Evolutionary conservation across 768 basidiomycete genomes (phyloP).

Genomic region (Pholiota microspora): DNA sequence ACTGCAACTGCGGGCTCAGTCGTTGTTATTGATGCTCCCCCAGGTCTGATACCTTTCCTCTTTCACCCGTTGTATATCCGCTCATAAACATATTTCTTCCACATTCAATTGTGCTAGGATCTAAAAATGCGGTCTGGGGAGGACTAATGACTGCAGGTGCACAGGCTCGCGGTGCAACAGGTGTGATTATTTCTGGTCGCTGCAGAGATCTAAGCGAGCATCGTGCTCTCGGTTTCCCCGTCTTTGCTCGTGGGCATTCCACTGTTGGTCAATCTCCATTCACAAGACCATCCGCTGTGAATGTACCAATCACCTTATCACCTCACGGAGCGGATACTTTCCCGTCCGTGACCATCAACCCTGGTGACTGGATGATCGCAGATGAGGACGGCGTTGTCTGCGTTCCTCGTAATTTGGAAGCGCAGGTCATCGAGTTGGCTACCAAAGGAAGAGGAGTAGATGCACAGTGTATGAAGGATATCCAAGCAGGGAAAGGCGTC

Average conservation of each 20-base stretch:
- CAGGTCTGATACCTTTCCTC: slow-evolving; percentile 40
- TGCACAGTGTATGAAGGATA: slow-evolving; percentile 69
- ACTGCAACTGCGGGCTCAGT: slow-evolving; percentile 61
- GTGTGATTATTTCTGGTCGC: slow-evolving; percentile 81
- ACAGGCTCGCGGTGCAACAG: slow-evolving; percentile 62
- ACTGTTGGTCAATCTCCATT: slow-evolving; percentile 86
- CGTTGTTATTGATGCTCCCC: slow-evolving; percentile 74
- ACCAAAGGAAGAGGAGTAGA: slow-evolving; percentile 61
- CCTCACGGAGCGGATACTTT: slow-evolving; percentile 46
- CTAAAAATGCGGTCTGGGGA: slow-evolving; percentile 87
- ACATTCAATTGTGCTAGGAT: slow-evolving; percentile 36
- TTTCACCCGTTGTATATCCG: slow-evolving; percentile 11
- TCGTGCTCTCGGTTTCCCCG: slow-evolving; percentile 64
- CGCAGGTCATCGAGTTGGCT: slow-evolving; percentile 59
- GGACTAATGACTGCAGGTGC: slow-evolving; percentile 91
- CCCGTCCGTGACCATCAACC: slow-evolving; percentile 54
- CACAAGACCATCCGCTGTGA: slow-evolving; percentile 75
- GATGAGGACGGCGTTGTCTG: slow-evolving; percentile 91
- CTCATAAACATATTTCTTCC: slow-evolving; percentile 13
- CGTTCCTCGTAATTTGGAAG: slow-evolving; percentile 55
- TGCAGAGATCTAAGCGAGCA: slow-evolving; percentile 86
- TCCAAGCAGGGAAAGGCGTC: slow-evolving; percentile 71
- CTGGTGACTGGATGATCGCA: slow-evolving; percentile 83
- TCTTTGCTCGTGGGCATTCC: slow-evolving; percentile 79
- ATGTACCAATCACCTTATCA: slow-evolving; percentile 56